Base-by-base conservation (phyloP, 495 filamentous ascomycete genomes). In the Aspergillus nidulans region DNA sequence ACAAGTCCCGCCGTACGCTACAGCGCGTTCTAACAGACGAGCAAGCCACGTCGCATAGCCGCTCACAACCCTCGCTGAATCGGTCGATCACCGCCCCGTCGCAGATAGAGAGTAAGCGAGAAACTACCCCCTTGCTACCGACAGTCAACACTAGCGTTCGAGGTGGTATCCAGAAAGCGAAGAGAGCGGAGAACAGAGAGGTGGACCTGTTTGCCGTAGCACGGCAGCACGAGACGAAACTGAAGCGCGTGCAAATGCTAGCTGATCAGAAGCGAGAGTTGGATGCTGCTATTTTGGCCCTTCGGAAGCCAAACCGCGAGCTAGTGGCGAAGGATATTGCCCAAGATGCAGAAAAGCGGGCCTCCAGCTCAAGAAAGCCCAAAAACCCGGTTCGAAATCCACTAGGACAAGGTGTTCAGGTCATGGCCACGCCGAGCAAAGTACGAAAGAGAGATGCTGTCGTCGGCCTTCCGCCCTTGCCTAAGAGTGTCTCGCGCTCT, bases 231-330 rank as follows among this genome's bases (percentile, higher is more conserved):
- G 84, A 88, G 60, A 71, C 77, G 13, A 96, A 87, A 67, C 67
- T 85, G 43, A 84, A 80, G 59, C 88, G 89, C 68, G 86, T 90
- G 57, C 86, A 89, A 19, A 78, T 81, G 39, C 74, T 95, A 6
- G 65, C 71, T 10, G 75, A 81, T 18, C 76, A 79, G 44, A 86
- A 95, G 54, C 85, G 85, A 53, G 89, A 96, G 63, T 75, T 97
- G 23, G 83, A 87, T 61, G 84, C 87, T 30, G 94, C 92, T 12
- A 97, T 97, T 54, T 74, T 81, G 10, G 78, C 88, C 1, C 74
- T 97, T 24, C 89, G 91, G 61, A 95, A 86, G 67, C 94, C 94
- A 5, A 96, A 97, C 63, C 80, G 94, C 52, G 79, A 85, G 6
- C 74, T 92, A 39, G 90, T 88, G 12, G 85, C 84, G 12, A 84